Evolutionary conservation across 1,284 basidiomycete genomes (phyloP), one percentile per base, ranked within the genome.

Genomic region (Rhodotorula glutinis): DNA sequence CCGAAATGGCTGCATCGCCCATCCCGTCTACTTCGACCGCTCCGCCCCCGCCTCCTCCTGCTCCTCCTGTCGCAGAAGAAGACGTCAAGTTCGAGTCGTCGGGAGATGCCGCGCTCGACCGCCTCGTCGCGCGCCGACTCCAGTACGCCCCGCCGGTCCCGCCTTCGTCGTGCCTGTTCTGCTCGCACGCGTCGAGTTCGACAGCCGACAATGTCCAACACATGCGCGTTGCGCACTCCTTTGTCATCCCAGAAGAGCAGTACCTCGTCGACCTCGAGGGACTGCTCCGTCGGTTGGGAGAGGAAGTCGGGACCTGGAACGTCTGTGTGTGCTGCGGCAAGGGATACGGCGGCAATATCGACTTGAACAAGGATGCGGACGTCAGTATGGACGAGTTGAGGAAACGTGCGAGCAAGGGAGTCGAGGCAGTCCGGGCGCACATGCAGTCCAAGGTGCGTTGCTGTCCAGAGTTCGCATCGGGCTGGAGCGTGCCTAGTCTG

Each of bases 241-340:
- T 98, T 84, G 98, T 96, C 83, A 84, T 99, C 67, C 96, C 96
- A 53, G 95, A 98, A 73, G 86, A 86, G 49, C 91, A 97, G 53
- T 95, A 91, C 78, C 86, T 98, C 69, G 81, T 89, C 73, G 92
- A 98, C 79, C 79, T 90, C 40, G 73, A 85, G 1, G 96, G 95
- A 4, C 84, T 99, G 41, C 81, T 98, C 63, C 81, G 82, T 2
- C 93, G 96, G 79, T 85, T 99, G 11, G 92, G 91, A 5, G 92
- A 98, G 80, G 97, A 97, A 80, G 87, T 98, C 51, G 88, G 89
- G 0, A 86, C 96, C 23, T 92, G 89, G 23, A 96, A 98, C 80
- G 83, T 94, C 16, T 99, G 96, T 81, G 84, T 98, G 47, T 93
- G 85, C 80, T 99, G 96, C 55, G 73, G 71, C 16, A 73, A 75